Base-by-base conservation (phyloP, 495 filamentous ascomycete species). In the Daldinia concentrica region DNA sequence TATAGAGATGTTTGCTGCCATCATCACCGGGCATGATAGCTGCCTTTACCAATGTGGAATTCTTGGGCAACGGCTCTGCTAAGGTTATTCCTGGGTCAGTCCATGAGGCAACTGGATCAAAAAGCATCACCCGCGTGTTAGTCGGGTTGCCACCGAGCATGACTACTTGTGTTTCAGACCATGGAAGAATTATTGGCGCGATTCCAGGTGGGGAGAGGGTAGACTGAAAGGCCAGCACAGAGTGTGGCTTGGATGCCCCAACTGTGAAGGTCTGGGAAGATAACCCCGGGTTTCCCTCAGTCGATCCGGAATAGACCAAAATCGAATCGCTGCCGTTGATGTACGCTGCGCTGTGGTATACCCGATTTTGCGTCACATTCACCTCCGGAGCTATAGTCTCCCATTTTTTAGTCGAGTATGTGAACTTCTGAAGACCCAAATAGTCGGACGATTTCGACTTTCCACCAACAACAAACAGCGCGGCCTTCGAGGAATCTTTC, bases 401-500 rank as follows among this genome's bases (percentile, higher is more conserved):
- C 95, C 95, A 99, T 72, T 85, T 88, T 60, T 87, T 80, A 51
- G 88, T 86, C n/a, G 85, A 80, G 77, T 97, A 98, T 0, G 88
- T 88, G 74, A 88, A 99, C 67, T 91, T 87, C 75, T 97, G 94
- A 27, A 99, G 77, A n/a, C 95, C 95, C 30, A 86, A 77, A 73
- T 93, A 96, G 30, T 86, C 82, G 4, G 74, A 76, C 19, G 80
- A 75, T 11, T 81, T 79, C 15, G 84, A 80, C 52, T 85, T 86
- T 36, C 95, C 95, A 48, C 95, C 95, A 50, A 99, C 88, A 63
- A 99, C 86, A 71, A 92, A 98, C 12, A 99, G 84, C 7, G 87
- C 89, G n/a, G 84, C 82, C 11, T 77, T 76, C 51, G 80, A 78
- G 9, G 75, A 51, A 68, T 88, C 81, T 36, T 88, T 79, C 17